Evolutionary conservation across 2,329 filamentous ascomycete genomes (phyloP), one percentile per base, ranked within the genome.

Genomic region (Fusarium tjaetaba): DNA sequence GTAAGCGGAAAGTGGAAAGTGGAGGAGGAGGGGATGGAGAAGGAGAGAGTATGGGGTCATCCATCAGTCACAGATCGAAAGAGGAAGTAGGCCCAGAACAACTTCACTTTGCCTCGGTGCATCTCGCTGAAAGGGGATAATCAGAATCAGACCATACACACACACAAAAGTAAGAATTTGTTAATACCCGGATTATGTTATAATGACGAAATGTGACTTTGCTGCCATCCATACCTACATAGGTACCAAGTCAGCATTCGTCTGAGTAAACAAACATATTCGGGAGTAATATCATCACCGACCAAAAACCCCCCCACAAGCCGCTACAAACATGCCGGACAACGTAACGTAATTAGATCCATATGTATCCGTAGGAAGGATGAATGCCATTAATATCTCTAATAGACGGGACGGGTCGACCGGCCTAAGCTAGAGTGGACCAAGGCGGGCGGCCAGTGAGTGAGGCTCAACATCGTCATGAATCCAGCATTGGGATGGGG

Each of bases 91-190:
- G 60, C 70, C 76, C 75, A 61, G 66, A 75, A 73, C 61, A 70
- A 60, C 66, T 70, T 65, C 67, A 69, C 61, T 49, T 42, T 69
- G 55, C 72, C 51, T 73, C 65, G 68, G 75, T 74, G 75, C 75
- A 77, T 68, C 73, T 78, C 73, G 73, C 76, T 74, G 73, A 73
- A 77, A 76, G 49, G 58, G 76, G 75, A 67, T 39, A 57, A 49
- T 43, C 51, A 39, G 32, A 52, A 76, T 78, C 76, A 78, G 76
- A 46, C 75, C 76, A 77, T 62, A 52, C 58, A 71, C 55, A 66
- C 45, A 67, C 30, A 69, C 62, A 61, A 45, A 49, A 55, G 62
- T 36, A 24, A 49, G 59, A 49, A 65, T 46, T 63, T n/a, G 68
- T 70, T 57, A 66, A 71, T 70, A 52, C 64, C 70, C 65, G 66